phyloP scores from a whole-genome alignment of 2,329 filamentous ascomycete genomes.

The Beauveria brongniartii region DNA sequence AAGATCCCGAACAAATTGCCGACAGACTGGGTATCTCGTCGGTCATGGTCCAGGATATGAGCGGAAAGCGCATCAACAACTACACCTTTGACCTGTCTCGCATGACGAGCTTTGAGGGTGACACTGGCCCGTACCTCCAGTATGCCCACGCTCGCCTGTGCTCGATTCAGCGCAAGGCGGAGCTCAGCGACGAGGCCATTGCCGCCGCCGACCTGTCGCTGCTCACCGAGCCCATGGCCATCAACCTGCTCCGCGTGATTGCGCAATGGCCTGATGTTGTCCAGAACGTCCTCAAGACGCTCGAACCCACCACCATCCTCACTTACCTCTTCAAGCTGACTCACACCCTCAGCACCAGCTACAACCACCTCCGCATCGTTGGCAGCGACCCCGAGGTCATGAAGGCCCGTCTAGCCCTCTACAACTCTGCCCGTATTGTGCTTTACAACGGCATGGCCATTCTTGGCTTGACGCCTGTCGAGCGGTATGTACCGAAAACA shows the following conservation, averaged over 20 bases:
- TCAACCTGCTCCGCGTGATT: slow-evolving; percentile 67
- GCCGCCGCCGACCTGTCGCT: slow-evolving; percentile 56
- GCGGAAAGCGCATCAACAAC: slow-evolving; percentile 70
- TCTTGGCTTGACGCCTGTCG: slow-evolving; percentile 69
- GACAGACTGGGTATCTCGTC: slow-evolving; percentile 73
- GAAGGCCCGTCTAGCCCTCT: slow-evolving; percentile 62
- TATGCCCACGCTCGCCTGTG: slow-evolving; percentile 70
- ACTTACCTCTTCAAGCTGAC: slow-evolving; percentile 80
- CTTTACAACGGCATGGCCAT: slow-evolving; percentile 77
- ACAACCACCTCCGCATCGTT: slow-evolving; percentile 76
- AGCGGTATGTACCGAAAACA: slow-evolving; percentile 31
- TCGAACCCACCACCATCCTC: slow-evolving; percentile 56
- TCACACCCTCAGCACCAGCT: slow-evolving; percentile 69
- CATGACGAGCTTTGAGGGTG: slow-evolving; percentile 79
- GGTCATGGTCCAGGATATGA: slow-evolving; percentile 98
- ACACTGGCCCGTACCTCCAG: slow-evolving; percentile 79
- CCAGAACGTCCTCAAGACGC: slow-evolving; percentile 73
- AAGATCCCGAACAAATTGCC: slow-evolving; percentile 70
- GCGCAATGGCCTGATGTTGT: slow-evolving; percentile 81
- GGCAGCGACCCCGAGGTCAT: slow-evolving; percentile 66
- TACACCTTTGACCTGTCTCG: slow-evolving; percentile 70
- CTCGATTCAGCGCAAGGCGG: slow-evolving; percentile 52
- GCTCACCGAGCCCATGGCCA: slow-evolving; percentile 62
- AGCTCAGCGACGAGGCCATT: slow-evolving; percentile 49
- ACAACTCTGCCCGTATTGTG: slow-evolving; percentile 66